Evolutionary conservation across 225 moss, liverwort and hornwort species (phyloP).

Genomic region (Takakia lepidozioides): DNA sequence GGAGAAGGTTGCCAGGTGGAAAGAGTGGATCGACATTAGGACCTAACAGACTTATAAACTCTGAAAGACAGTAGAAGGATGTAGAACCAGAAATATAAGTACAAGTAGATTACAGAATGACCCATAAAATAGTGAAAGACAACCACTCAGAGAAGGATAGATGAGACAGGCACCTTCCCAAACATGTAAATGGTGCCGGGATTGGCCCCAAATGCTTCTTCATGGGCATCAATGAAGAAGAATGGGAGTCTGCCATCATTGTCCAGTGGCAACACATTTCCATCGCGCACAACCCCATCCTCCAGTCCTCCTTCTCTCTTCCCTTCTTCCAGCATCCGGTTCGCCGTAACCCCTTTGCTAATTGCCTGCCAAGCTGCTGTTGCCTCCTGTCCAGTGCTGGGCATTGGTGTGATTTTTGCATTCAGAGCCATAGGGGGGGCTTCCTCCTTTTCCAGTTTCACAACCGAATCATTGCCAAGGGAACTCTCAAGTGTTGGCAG

Average conservation of each 20-base stretch:
- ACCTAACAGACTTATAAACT: no score
- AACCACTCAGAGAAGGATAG: background rate
- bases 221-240: conserved; percentile 81
- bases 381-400: conserved; percentile 55
- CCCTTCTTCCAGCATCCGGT: conserved; percentile 4
- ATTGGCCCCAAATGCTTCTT: conserved; percentile 77
- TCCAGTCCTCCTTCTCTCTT: conserved; percentile 31
- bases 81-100: background rate
- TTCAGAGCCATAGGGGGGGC: conserved; percentile 36
- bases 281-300: conserved; percentile 21
- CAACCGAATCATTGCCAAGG: no score
- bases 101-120: background rate
- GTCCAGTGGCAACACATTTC: conserved; percentile 47
- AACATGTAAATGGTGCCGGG: conserved; percentile 83
- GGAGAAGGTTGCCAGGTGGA: no score
- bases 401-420: conserved; percentile 55
- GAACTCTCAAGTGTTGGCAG: no score
- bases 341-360: conserved; percentile 41
- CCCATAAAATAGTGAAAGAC: no score
- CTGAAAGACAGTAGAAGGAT: no score
- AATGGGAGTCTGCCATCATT: conserved; percentile 66
- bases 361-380: conserved; percentile 93
- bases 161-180: conserved; percentile 55
- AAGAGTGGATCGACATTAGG: no score
- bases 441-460: conserved; percentile 21